These are phyloP conservation scores for Metroxylon sagu DNA, from an alignment of 176 grass and related monocot genomes.

Conservation along the genomic window DNA sequence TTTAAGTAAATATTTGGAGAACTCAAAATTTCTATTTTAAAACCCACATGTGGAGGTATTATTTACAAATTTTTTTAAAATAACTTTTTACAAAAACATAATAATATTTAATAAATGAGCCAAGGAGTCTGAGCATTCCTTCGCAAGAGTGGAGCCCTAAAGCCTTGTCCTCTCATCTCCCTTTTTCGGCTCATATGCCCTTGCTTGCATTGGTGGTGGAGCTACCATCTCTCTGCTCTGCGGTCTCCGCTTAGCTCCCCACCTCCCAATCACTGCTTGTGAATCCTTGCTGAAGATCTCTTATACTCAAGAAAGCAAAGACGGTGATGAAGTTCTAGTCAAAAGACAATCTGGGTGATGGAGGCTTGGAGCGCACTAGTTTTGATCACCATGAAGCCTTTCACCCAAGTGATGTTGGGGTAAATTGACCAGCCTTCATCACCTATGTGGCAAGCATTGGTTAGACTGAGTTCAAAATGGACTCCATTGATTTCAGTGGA, in stretches of 20 bases:
- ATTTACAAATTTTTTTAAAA: too few relatives aligned
- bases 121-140: too few relatives aligned
- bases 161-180: too few relatives aligned
- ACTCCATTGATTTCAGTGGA: conserved; percentile 78
- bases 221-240: neutral
- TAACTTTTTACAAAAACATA: too few relatives aligned
- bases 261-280: neutral
- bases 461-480: conserved; percentile 91
- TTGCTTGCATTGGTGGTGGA: too few relatives aligned
- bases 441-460: conserved; percentile 79
- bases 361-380: conserved; percentile 75
- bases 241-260: conserved; percentile 6
- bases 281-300: conserved; percentile 45
- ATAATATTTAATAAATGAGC: too few relatives aligned
- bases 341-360: conserved; percentile 91
- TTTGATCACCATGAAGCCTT: conserved; percentile 82
- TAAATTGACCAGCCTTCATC: conserved; percentile 69
- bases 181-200: too few relatives aligned
- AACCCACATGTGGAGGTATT: too few relatives aligned
- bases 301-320: conserved; percentile 76
- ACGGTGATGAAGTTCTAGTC: conserved; percentile 80
- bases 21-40: too few relatives aligned
- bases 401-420: conserved; percentile 84
- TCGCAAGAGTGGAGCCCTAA: too few relatives aligned
- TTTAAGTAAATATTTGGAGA: too few relatives aligned